Conservation (phyloP, 805 yeast genomes). For the Yarrowia sp. region DNA sequence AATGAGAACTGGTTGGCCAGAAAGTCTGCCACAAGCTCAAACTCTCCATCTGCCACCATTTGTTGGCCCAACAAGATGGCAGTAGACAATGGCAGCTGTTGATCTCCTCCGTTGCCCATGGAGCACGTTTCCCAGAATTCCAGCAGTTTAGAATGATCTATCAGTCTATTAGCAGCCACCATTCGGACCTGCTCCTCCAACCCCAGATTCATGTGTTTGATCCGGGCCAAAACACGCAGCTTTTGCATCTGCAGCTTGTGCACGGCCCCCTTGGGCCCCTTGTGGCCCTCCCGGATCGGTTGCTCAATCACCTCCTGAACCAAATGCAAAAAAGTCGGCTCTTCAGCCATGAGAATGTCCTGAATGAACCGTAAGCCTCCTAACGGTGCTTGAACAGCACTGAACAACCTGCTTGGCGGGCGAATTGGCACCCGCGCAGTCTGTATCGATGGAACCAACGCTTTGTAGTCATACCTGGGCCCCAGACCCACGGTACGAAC, state of each 20-base stretch:
- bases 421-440: neutral
- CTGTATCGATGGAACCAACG: conserved; percentile 23
- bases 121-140: conserved; percentile 21
- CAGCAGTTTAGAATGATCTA: conserved; percentile 8
- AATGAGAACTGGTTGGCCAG: conserved; percentile 29
- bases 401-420: neutral
- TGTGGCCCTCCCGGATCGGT: conserved; percentile 8
- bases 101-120: neutral
- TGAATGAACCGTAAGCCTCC: conserved; percentile 18
- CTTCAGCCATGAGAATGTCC: conserved; percentile 31
- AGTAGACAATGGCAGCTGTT: conserved; percentile 14
- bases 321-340: conserved; percentile 32
- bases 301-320: conserved; percentile 37
- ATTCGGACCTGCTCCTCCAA: conserved; percentile 26
- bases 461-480: conserved; percentile 33
- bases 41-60: conserved; percentile 28
- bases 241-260: conserved; percentile 33
- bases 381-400: neutral
- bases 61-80: conserved; percentile 25
- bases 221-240: conserved; percentile 18
- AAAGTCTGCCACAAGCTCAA: conserved; percentile 32
- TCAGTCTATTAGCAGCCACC: conserved; percentile 30
- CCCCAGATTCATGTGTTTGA: conserved; percentile 22
- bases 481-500: conserved; percentile 26
- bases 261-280: neutral